Base-by-base conservation (phyloP, 176 grass and related monocot species). In the Oryza nivara region DNA sequence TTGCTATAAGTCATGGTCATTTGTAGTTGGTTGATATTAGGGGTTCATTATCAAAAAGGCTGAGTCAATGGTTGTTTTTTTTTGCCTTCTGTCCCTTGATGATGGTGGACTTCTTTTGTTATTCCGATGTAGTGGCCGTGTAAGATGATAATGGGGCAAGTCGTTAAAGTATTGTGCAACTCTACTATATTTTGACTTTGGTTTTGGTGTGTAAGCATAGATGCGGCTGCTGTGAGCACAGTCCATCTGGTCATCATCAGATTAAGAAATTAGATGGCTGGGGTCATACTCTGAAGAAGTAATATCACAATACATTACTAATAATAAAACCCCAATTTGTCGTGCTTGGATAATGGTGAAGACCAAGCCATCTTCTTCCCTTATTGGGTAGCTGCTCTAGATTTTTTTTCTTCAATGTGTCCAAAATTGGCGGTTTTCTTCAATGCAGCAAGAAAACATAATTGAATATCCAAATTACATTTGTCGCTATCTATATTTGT, bases 141-240 rank as follows among this genome's bases (percentile, higher is more conserved):
- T 48, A 58, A 70, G 40, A 73, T 86, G 68, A 71, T 52, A 61
- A 49, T 56, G 12, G 47, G 36, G 17, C 26, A 70, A 26, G 26
- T 13, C 86, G 58, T 61, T 28, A 65, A 51, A 25, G 35, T 75
- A 68, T 20, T 47, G 22, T 46, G n/a, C 2, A 44, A 51, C 47
- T 73, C 41, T 80, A 67, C 32, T 86, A 80, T 87, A 74, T 68
- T 82, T 75, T 82, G 86, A 23, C 20, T 73, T 82, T 82, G 72
- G 64, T 25, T 82, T 48, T 26, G 35, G 63, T 82, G 25, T 69
- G 43, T 48, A 52, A 80, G 20, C 7, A 52, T 66, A 6, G 60
- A 38, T 80, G 77, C 20, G 54, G 56, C 46, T 80, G 84, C 44
- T 43, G 11, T 86, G 44, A 22, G 60, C 70, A 1, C 32, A 74